Evolutionary conservation across 2,329 filamentous ascomycete species (phyloP).

Genomic region (Penicillium sp.): DNA sequence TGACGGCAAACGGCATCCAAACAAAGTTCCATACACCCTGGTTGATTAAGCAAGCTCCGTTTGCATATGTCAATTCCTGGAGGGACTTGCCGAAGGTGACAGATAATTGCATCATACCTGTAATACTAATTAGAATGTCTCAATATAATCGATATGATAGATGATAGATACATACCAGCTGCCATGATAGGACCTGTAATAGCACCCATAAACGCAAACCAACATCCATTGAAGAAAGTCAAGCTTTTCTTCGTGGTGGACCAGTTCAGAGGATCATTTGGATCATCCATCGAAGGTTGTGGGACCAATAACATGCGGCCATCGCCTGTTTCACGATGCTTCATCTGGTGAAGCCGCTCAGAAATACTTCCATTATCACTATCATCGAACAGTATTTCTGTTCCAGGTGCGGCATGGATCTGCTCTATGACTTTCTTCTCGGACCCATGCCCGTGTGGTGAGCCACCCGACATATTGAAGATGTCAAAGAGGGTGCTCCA

Average conservation of each 20-base stretch:
- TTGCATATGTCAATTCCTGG: constrained; percentile 14
- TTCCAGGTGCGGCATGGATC: constrained; percentile 10
- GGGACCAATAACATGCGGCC: constrained; percentile 15
- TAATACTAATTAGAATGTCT: background rate
- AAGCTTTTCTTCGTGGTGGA: constrained; percentile 14
- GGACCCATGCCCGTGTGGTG: background rate
- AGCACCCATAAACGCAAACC: constrained; percentile 20
- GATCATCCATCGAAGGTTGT: constrained; percentile 16
- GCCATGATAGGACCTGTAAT: constrained; percentile 26
- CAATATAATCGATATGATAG: background rate
- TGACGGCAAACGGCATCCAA: constrained; percentile 26
- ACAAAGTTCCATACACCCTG: constrained; percentile 19
- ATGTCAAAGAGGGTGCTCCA: background rate
- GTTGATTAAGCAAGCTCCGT: constrained; percentile 18
- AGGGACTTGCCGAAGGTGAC: constrained; percentile 10
- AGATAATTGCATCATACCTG: constrained; percentile 17
- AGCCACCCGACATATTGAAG: background rate
- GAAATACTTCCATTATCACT: background rate
- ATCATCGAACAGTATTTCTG: constrained; percentile 13
- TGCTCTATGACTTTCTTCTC: background rate
- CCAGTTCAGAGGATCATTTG: constrained; percentile 20
- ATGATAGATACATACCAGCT: constrained; percentile 17
- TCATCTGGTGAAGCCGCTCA: constrained; percentile 25
- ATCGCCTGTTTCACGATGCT: constrained; percentile 13
- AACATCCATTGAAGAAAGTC: constrained; percentile 18